Conservation (phyloP, 805 yeast species). For the Candida dajiaensis region DNA sequence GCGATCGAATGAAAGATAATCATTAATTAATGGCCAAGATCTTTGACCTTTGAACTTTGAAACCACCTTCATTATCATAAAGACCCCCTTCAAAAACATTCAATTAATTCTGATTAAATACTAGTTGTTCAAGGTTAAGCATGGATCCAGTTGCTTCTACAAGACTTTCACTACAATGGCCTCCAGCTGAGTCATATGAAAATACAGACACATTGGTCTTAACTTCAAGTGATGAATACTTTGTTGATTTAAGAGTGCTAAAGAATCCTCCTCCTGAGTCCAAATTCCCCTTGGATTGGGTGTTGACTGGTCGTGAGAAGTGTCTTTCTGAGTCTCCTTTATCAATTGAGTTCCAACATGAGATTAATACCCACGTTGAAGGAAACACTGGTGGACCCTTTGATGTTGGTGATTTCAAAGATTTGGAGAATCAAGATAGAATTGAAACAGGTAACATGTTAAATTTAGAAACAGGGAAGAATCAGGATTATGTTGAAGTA, state of each 20-base stretch:
- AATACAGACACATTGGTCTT: constrained; percentile 43
- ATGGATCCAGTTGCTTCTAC: constrained; percentile 28
- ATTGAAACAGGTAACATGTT: constrained; percentile 47
- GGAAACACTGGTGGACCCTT: constrained; percentile 19
- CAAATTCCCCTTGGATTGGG: constrained; percentile 22
- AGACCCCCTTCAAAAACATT: too few relatives aligned
- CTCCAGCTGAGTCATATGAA: constrained; percentile 35
- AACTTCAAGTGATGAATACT: constrained; percentile 37
- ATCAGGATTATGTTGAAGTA: constrained; percentile 43
- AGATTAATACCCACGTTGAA: constrained; percentile 18
- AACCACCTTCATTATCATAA: too few relatives aligned
- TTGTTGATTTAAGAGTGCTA: constrained; percentile 39
- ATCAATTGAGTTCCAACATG: constrained; percentile 19
- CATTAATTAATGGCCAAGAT: too few relatives aligned
- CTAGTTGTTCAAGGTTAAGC: too few relatives aligned
- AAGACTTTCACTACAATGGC: constrained; percentile 50
- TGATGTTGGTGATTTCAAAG: constrained; percentile 37
- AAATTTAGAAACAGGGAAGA: constrained; percentile 37
- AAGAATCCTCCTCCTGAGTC: constrained; percentile 6
- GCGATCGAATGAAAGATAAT: too few relatives aligned
- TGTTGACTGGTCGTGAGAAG: constrained; percentile 27
- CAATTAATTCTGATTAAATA: too few relatives aligned
- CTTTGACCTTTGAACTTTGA: too few relatives aligned
- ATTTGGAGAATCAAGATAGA: constrained; percentile 34
- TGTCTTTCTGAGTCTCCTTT: constrained; percentile 12